A percentile compares a stretch with the other conserved stretches of the same genome.
Evolutionary conservation across 768 basidiomycete species (phyloP).

Genomic region (Phylloporus sp.): DNA sequence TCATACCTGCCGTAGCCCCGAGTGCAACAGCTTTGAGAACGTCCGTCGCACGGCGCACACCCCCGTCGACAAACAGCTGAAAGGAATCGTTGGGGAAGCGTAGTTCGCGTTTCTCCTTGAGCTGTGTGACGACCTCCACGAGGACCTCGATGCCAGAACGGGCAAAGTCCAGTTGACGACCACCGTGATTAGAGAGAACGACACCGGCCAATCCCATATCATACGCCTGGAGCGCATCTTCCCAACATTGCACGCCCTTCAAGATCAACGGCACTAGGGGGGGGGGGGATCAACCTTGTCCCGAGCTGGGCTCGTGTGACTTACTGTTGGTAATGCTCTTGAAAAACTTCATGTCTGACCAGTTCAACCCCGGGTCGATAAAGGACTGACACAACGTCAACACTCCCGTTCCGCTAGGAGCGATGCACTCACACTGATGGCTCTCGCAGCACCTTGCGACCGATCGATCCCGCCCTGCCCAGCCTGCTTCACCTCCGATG

Average conservation of each 20-base stretch:
- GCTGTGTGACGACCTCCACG: conserved; percentile 73
- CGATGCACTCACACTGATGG: conserved; percentile 69
- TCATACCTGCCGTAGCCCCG: conserved; percentile 77
- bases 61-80: conserved; percentile 91
- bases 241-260: conserved; percentile 89
- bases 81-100: conserved; percentile 76
- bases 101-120: conserved; percentile 63
- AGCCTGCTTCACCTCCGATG: conserved; percentile 41
- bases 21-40: conserved; percentile 85
- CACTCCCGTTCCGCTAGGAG: not conserved
- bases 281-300: conserved; percentile 1
- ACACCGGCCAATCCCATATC: conserved; percentile 71
- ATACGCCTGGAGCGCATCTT: conserved; percentile 85
- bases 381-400: conserved; percentile 57
- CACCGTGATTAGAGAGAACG: conserved; percentile 87
- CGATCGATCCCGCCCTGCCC: conserved; percentile 59
- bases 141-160: conserved; percentile 90
- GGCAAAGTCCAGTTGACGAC: conserved; percentile 73
- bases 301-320: conserved; percentile 7
- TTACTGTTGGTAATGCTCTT: conserved; percentile 68
- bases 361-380: conserved; percentile 87
- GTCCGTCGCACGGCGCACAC: conserved; percentile 86
- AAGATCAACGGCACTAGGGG: conserved; percentile 78
- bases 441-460: conserved; percentile 89
- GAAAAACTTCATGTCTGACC: conserved; percentile 68